These are phyloP conservation scores for Isatis tinctoria DNA, from an alignment of 345 rosid species.

Conservation along the genomic window DNA sequence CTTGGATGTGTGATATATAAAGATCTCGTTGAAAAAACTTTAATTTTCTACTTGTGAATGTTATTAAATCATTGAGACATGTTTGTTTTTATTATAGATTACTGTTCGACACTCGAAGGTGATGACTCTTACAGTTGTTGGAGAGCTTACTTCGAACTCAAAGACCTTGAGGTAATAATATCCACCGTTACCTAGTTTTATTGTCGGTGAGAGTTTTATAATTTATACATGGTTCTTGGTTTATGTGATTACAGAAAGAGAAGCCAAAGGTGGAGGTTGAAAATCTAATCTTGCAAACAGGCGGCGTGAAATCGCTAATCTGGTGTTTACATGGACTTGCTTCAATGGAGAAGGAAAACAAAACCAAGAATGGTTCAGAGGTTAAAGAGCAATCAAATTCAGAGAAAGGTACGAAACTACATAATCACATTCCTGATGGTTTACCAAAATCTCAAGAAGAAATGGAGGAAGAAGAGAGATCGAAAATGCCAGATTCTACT, in stretches of 20 bases:
- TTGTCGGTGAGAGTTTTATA: neutral
- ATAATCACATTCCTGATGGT: slow-evolving; percentile 67
- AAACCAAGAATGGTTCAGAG: slow-evolving; percentile 19
- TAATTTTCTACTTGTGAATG: neutral
- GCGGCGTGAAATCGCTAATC: slow-evolving; percentile 63
- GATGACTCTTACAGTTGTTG: slow-evolving; percentile 78
- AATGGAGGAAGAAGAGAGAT: slow-evolving; percentile 75
- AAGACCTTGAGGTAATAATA: slow-evolving; percentile 61
- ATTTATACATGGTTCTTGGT: neutral
- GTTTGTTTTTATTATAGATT: slow-evolving; percentile 41
- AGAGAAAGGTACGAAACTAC: slow-evolving; percentile 25
- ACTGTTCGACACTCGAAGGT: slow-evolving; percentile 82
- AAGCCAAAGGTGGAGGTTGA: slow-evolving; percentile 58
- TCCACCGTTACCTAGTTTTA: too few species aligned
- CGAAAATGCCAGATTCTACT: slow-evolving; percentile 72
- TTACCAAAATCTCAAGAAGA: slow-evolving; percentile 69
- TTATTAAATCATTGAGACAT: neutral
- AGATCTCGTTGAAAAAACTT: neutral
- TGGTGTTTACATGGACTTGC: slow-evolving; percentile 62
- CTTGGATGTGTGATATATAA: neutral
- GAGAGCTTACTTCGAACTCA: slow-evolving; percentile 81
- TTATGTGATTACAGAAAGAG: slow-evolving; percentile 40
- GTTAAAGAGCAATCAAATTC: slow-evolving; percentile 15
- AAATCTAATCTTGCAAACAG: slow-evolving; percentile 56
- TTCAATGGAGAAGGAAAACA: slow-evolving; percentile 39